Evolutionary conservation across 345 rosid genomes (phyloP).

Genomic region (Acer yangbiense): DNA sequence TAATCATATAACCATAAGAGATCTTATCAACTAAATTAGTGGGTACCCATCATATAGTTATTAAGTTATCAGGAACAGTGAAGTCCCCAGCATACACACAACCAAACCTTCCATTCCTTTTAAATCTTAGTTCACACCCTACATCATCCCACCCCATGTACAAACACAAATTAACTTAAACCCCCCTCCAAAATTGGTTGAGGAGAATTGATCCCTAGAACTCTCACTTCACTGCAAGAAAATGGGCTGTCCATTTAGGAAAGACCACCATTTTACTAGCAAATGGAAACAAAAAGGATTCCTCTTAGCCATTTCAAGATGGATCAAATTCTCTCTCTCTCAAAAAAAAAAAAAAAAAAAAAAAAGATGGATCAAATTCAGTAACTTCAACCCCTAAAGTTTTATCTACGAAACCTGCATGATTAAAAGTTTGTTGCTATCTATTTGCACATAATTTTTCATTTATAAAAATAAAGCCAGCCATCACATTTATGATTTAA

Average conservation of each 20-base stretch:
- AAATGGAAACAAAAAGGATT: neutral
- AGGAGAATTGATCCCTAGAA: neutral
- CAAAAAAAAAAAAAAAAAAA: too few species aligned
- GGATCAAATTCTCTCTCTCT: neutral
- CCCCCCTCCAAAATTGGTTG: neutral
- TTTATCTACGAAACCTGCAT: neutral
- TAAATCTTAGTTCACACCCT: neutral
- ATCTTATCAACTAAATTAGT: neutral
- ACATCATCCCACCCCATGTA: neutral
- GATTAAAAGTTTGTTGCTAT: neutral
- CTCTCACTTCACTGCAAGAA: neutral
- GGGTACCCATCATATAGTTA: neutral
- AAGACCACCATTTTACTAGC: neutral
- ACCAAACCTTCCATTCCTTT: neutral
- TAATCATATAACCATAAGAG: neutral
- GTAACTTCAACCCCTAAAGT: neutral
- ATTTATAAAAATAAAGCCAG: neutral
- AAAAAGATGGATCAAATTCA: neutral
- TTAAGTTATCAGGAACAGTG: neutral
- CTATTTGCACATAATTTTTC: neutral
- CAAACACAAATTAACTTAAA: neutral
- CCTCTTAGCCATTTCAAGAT: neutral
- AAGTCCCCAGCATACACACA: constrained; percentile 1
- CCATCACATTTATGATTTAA: neutral
- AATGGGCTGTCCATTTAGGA: neutral